Conservation (phyloP, 1,284 basidiomycete species). For the Moesziomyces globuligerus region DNA sequence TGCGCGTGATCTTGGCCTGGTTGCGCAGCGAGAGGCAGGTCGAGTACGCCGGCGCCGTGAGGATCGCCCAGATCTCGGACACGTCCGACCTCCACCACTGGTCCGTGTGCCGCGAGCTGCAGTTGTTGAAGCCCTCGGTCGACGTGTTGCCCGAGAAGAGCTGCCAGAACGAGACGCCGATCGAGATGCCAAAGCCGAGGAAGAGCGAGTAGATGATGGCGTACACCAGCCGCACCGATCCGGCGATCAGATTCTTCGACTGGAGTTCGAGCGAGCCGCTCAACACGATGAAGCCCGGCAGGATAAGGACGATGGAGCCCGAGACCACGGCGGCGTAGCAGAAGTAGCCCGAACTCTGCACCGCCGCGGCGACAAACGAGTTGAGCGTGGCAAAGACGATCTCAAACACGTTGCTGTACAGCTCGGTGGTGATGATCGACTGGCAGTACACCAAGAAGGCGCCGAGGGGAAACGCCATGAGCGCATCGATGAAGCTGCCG, state of each 20-base stretch:
- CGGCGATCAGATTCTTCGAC: slow-evolving; percentile 64
- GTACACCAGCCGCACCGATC: slow-evolving; percentile 82
- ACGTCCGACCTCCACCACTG: slow-evolving; percentile 70
- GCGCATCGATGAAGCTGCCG: slow-evolving; percentile 82
- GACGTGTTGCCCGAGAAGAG: slow-evolving; percentile 43
- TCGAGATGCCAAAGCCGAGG: slow-evolving; percentile 56
- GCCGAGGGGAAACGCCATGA: slow-evolving; percentile 81
- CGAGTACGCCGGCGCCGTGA: slow-evolving; percentile 83
- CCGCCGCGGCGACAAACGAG: slow-evolving; percentile 74
- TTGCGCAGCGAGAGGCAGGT: slow-evolving; percentile 79
- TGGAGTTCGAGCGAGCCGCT: slow-evolving; percentile 80
- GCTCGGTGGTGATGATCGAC: slow-evolving; percentile 70
- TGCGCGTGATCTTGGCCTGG: slow-evolving; percentile 75
- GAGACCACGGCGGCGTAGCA: slow-evolving; percentile 89
- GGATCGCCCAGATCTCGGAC: slow-evolving; percentile 69
- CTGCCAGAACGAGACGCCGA: slow-evolving; percentile 61
- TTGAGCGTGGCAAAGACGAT: slow-evolving; percentile 84
- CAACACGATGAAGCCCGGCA: slow-evolving; percentile 74
- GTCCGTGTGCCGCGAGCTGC: slow-evolving; percentile 21
- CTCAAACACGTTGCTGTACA: slow-evolving; percentile 88
- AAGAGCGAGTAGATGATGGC: slow-evolving; percentile 77
- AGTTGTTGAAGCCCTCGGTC: slow-evolving; percentile 25
- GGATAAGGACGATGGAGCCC: slow-evolving; percentile 83
- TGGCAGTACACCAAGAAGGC: slow-evolving; percentile 73
- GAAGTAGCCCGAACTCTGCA: slow-evolving; percentile 70